phyloP scores from a whole-genome alignment of 306 rosid species.

The Chamaecrista fasciculata region DNA sequence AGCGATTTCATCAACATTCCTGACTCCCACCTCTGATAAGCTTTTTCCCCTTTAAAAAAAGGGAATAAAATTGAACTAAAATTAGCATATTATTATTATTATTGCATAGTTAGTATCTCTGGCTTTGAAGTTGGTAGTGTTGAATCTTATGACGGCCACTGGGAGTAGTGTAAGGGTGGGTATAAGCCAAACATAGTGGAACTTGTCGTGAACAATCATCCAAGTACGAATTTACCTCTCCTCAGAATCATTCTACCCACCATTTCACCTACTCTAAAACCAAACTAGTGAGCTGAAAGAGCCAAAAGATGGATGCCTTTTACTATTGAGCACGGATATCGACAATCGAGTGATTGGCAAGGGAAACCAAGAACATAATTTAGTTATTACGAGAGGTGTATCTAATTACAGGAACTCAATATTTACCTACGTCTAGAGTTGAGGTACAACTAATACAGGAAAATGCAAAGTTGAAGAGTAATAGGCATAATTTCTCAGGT shows the following conservation, averaged over 20 bases:
- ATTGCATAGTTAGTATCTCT: not conserved
- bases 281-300: not conserved
- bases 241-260: not conserved
- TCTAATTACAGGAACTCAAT: too few relatives aligned
- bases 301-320: not conserved
- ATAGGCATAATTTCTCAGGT: too few relatives aligned
- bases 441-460: too few relatives aligned
- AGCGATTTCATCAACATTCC: not conserved
- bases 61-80: not conserved
- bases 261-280: not conserved
- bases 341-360: not conserved
- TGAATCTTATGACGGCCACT: too few relatives aligned
- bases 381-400: too few relatives aligned
- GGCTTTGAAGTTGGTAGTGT: not conserved
- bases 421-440: too few relatives aligned
- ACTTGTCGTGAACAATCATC: not conserved
- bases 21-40: not conserved
- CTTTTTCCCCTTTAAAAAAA: not conserved
- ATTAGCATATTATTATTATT: not conserved
- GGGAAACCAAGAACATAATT: too few relatives aligned
- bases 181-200: not conserved
- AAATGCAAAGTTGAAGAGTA: too few relatives aligned
- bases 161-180: not conserved
- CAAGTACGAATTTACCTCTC: not conserved
- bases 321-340: not conserved